Evolutionary conservation across 2,329 filamentous ascomycete genomes (phyloP).

Genomic region (Colletotrichum sp.): DNA sequence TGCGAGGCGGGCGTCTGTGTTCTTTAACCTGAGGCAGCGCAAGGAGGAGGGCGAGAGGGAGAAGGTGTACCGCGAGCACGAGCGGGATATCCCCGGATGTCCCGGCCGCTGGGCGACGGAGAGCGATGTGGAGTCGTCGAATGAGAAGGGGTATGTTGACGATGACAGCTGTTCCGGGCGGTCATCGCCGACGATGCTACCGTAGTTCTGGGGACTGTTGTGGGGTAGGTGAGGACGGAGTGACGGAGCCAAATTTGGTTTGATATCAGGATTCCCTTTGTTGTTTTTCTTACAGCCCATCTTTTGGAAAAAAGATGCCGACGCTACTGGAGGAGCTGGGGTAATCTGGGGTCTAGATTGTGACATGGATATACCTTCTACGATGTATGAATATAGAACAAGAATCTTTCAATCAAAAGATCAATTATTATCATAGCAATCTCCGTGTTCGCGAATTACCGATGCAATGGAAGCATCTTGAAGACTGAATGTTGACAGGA

Average conservation of each 20-base stretch:
- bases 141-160: conserved; percentile 22
- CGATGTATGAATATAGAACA: conserved; percentile 21
- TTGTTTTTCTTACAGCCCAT: not conserved
- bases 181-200: conserved; percentile 12
- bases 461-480: too few species aligned
- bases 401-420: not conserved
- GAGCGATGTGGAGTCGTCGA: conserved; percentile 16
- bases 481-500: too few species aligned
- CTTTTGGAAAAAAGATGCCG: not conserved
- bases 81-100: conserved; percentile 19
- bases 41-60: conserved; percentile 14
- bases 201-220: not conserved
- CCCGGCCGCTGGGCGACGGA: conserved; percentile 20
- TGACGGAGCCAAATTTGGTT: not conserved
- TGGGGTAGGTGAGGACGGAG: not conserved
- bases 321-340: not conserved
- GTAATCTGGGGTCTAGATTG: conserved; percentile 9
- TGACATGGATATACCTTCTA: conserved; percentile 19
- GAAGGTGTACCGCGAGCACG: conserved; percentile 16
- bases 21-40: conserved; percentile 7
- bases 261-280: conserved; percentile 9
- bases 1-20: conserved; percentile 1
- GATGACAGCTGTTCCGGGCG: conserved; percentile 16
- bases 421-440: not conserved
- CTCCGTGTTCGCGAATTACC: too few species aligned